Percentiles rank a stretch among this genome's conserved stretches.
Conservation (phyloP, 2,329 filamentous ascomycete genomes). For the Trichoderma sp. region DNA sequence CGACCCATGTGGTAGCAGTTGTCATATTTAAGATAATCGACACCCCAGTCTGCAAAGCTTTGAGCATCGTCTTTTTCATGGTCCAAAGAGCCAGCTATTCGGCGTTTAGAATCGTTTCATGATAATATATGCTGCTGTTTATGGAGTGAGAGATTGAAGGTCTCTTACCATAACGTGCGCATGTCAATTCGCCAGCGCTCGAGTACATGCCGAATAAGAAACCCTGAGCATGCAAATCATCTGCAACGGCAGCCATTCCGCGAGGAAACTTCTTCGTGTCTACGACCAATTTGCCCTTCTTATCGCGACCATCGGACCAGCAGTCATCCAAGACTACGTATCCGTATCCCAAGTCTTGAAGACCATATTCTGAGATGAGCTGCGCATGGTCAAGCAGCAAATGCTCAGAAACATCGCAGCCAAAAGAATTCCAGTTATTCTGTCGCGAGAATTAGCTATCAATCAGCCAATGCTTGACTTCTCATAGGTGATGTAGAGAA, state of each 20-base stretch:
- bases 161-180: conserved; percentile 41
- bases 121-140: background rate
- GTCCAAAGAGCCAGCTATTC: conserved; percentile 51
- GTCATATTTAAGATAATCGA: conserved; percentile 59
- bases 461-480: too few species aligned
- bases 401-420: conserved; percentile 30
- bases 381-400: conserved; percentile 32
- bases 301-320: conserved; percentile 39
- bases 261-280: conserved; percentile 44
- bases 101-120: conserved; percentile 2
- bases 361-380: conserved; percentile 35
- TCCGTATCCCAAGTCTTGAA: conserved; percentile 38
- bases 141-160: background rate
- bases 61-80: conserved; percentile 57
- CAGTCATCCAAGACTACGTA: conserved; percentile 43
- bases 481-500: background rate
- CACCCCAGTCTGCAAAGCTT: conserved; percentile 56
- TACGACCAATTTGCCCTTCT: conserved; percentile 37
- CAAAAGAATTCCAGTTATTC: conserved; percentile 28
- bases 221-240: conserved; percentile 42
- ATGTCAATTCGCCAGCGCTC: conserved; percentile 52
- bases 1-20: conserved; percentile 44
- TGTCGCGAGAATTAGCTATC: conserved; percentile 5
- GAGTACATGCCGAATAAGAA: conserved; percentile 47
- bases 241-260: conserved; percentile 43